Evolutionary conservation across 257 asterid species (phyloP), one percentile per base, ranked within the genome.

Genomic region (Paulownia fortunei): DNA sequence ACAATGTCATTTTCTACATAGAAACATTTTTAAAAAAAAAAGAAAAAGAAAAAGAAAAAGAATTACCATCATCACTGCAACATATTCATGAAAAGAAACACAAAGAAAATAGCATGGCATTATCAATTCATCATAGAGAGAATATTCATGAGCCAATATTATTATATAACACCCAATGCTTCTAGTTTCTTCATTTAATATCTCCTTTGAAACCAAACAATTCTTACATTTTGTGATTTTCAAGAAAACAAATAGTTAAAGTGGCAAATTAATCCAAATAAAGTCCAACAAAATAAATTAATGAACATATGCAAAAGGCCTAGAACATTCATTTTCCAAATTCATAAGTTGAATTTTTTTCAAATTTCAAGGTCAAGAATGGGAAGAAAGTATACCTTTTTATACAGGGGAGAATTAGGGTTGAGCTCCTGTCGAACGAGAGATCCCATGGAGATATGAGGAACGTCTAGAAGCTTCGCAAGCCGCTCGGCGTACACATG

Each of bases 361-460:
- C n/a, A 64, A 64, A 36, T 26, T 27, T 9, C n/a, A 65, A 73
- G 12, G n/a, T 12, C 9, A 24, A 52, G 12, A 51, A 52, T 0
- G 26, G 27, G 5, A 62, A 64, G 5, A 73, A 23, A 61, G 6
- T 0, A 34, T 72, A 92, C 98, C 96, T 89, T 84, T 46, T 90
- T 89, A 83, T 89, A 88, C 27, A 89, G 88, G 23, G 98, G 81
- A 13, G 99, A 95, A 56, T 69, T 87, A 41, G 97, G 97, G 74
- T 87, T 83, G 78, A 95, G 94, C 47, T 95, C 91, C 85, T 93
- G 98, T 9, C 97, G 90, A 47, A 93, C 89, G 4, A 95, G 97
- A 42, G 96, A 73, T 13, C 94, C 97, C 98, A 93, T 91, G 71
- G 99, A 93, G 82, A 95, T 93, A 77, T 88, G 94, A 27, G 99